Evolutionary conservation across 2,329 filamentous ascomycete genomes (phyloP).

Genomic region (Penicillium sumatraense): DNA sequence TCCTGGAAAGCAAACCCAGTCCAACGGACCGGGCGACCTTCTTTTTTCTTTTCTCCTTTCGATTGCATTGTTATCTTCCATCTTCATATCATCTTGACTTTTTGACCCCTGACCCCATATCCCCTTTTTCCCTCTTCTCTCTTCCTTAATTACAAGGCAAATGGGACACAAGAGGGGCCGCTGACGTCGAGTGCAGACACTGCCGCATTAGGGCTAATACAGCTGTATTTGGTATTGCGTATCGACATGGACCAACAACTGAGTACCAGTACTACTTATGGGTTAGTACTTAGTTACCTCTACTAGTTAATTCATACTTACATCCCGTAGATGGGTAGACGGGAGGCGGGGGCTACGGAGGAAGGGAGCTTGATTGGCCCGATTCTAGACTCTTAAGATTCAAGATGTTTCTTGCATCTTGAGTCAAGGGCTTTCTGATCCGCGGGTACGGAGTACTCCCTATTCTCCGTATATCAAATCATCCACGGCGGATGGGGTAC

Average conservation of each 20-base stretch:
- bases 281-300: no score
- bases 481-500: neutral
- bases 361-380: neutral
- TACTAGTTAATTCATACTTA: no score
- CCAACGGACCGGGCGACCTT: slow-evolving; percentile 28
- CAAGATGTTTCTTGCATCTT: no score
- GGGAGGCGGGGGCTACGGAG: no score
- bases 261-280: no score
- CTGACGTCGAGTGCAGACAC: slow-evolving; percentile 2
- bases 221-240: neutral
- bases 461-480: no score
- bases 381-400: neutral
- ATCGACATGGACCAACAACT: neutral
- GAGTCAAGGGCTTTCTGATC: neutral
- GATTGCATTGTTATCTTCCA: neutral
- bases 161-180: neutral
- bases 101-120: neutral
- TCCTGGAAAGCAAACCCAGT: slow-evolving; percentile 21
- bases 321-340: no score
- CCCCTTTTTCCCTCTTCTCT: neutral
- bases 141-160: neutral
- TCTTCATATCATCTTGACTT: neutral
- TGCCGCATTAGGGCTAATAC: slow-evolving; percentile 1
- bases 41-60: slow-evolving; percentile 8
- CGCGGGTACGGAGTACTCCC: neutral